These are phyloP conservation scores for Xylaria sp. DNA, from an alignment of 495 filamentous ascomycete species.

Conservation along the genomic window DNA sequence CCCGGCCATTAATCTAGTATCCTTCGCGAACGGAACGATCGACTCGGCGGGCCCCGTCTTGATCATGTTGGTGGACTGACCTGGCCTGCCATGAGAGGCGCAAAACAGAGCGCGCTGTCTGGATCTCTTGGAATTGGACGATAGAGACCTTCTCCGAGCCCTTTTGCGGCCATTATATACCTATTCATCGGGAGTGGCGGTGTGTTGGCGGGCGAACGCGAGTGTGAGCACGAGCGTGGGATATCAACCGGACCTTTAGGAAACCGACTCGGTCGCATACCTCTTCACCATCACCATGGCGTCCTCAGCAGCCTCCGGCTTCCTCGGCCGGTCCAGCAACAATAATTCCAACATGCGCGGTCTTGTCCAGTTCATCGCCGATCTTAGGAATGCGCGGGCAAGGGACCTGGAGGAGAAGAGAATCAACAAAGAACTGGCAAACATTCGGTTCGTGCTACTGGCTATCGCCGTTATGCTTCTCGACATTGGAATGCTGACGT, in stretches of 20 bases:
- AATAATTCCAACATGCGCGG: slow-evolving; percentile 79
- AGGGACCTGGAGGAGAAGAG: slow-evolving; percentile 97
- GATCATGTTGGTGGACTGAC: slow-evolving; percentile 43
- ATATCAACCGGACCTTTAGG: slow-evolving; percentile 5
- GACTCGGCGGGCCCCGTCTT: slow-evolving; percentile 23
- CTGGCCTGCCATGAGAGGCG: slow-evolving; percentile 45
- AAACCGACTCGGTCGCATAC: slow-evolving; percentile 24
- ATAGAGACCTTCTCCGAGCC: slow-evolving; percentile 24
- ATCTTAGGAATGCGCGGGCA: slow-evolving; percentile 92
- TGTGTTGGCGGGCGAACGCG: slow-evolving; percentile 11
- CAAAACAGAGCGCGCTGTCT: slow-evolving; percentile 40
- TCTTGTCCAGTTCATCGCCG: slow-evolving; percentile 97
- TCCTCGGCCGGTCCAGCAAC: slow-evolving; percentile 65
- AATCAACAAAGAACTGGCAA: slow-evolving; percentile 99
- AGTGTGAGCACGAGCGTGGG: slow-evolving; percentile 14
- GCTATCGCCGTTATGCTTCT: slow-evolving; percentile 11
- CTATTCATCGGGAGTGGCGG: slow-evolving; percentile 22
- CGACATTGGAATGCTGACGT: slow-evolving; percentile 33
- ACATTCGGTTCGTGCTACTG: slow-evolving; percentile 74
- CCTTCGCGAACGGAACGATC: slow-evolving; percentile 16
- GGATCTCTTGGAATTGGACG: slow-evolving; percentile 29
- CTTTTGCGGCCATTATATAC: background rate
- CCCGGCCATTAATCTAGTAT: slow-evolving; percentile 8
- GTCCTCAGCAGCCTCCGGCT: slow-evolving; percentile 61
- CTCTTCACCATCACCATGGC: slow-evolving; percentile 55